Base-by-base conservation (phyloP, 73 alveolate species). In the Effrenium voratum region DNA sequence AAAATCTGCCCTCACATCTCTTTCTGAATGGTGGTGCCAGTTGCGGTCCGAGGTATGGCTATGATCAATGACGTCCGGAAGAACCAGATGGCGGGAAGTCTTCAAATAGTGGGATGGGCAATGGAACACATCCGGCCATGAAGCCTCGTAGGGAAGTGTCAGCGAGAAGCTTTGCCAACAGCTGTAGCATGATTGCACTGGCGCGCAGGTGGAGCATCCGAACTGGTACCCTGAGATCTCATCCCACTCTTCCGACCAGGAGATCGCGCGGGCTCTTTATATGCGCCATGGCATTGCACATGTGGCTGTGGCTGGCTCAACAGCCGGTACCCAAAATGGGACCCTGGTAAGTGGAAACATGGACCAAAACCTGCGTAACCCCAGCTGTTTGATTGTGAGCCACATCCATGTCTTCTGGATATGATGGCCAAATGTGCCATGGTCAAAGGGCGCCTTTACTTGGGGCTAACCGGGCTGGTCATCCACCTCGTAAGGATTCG, bases 221-320 rank as follows among this genome's bases (percentile, higher is more conserved):
- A 57, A 90, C 15, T 50, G 66, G 76, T 90, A 52, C 52, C 97
- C 97, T 15, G 97, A 90, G 57, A 34, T 90, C 76, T 90, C 97
- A 19, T 90, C 97, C 57, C 44, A 90, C 26, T 90, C 97, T 32
- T 45, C 75, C 72, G 75, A 90, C 60, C 36, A 68, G 57, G 87
- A 90, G 57, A 75, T 90, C 24, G 73, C 76, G 13, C 45, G 68
- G 66, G 97, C 97, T 1, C 97, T 90, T 55, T 90, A 90, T 55
- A 90, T 77, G 97, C 52, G n/a, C n/a, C n/a, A n/a, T n/a, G n/a
- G n/a, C n/a, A n/a, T n/a, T n/a, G n/a, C n/a, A n/a, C n/a, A n/a
- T n/a, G n/a, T n/a, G n/a, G n/a, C n/a, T n/a, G n/a, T n/a, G n/a
- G n/a, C n/a, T n/a, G n/a, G n/a, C n/a, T n/a, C n/a, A n/a, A n/a